phyloP scores from a whole-genome alignment of 257 asterid species.

The Penstemon barbatus region DNA sequence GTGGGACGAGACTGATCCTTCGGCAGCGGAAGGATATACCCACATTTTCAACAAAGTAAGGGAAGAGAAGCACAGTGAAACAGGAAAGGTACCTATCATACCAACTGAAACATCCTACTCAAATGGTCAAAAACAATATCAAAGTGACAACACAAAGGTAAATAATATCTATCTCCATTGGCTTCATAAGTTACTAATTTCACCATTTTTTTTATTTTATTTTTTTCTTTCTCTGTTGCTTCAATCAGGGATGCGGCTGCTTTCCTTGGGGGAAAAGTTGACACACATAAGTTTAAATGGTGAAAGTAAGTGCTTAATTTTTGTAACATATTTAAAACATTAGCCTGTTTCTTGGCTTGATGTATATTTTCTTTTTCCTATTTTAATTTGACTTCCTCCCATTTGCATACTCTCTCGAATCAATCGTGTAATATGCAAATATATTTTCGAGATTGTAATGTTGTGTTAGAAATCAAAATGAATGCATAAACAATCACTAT shows the following conservation, averaged over 20 bases:
- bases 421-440: too few relatives aligned
- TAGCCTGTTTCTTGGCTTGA: too few relatives aligned
- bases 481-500: too few relatives aligned
- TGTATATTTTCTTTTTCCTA: too few relatives aligned
- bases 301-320: too few relatives aligned
- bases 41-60: slow-evolving; percentile 65
- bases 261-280: slow-evolving; percentile 53
- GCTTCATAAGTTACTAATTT: not conserved
- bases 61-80: slow-evolving; percentile 66
- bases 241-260: slow-evolving; percentile 52
- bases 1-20: slow-evolving; percentile 81
- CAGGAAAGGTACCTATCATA: slow-evolving; percentile 64
- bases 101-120: slow-evolving; percentile 56
- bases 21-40: slow-evolving; percentile 74
- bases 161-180: not conserved
- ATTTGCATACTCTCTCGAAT: too few relatives aligned
- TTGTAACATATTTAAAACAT: too few relatives aligned
- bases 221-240: not conserved
- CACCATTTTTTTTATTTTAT: too few relatives aligned
- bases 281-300: not conserved
- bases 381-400: too few relatives aligned
- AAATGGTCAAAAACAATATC: slow-evolving; percentile 51
- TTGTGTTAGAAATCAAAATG: too few relatives aligned
- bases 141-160: slow-evolving; percentile 58
- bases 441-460: too few relatives aligned